Evolutionary conservation across 2,329 filamentous ascomycete species (phyloP), one percentile per base, ranked within the genome.

Genomic region (Aspergillus novoparasiticus): DNA sequence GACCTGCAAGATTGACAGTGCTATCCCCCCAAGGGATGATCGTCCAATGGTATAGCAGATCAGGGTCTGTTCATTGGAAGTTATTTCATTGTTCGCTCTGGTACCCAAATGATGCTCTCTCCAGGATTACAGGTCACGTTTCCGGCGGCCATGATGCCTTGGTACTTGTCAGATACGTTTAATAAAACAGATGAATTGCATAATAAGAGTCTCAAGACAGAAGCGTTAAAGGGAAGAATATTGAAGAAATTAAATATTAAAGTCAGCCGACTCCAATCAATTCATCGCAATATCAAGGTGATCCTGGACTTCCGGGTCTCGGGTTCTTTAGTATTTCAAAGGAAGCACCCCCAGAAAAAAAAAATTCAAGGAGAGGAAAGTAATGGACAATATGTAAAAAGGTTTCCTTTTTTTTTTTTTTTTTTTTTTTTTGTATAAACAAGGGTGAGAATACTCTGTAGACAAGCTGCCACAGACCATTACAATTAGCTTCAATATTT

Each of bases 11-110:
- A 65, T 64, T 66, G 64, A 66, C 53, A 66, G 60, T 66, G 58
- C 64, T 58, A 64, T 60, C 57, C 26, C 36, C 32, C 51, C 64
- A 61, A 68, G 64, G 61, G 60, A 67, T 65, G 65, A 67, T 66
- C 61, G 57, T 61, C 65, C 66, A 69, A 66, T 69, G 60, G 59
- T 56, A 64, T 23, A 23, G 55, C 43, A 57, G 54, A 54, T 58
- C 51, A 51, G 26, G 56, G 56, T 36, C 56, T 55, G 55, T 58
- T 61, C 55, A 36, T 55, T 36, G 51, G 16, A 39, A 55, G 30
- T 19, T 16, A 39, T 55, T 55, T 55, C 51, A 39, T 39, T 55
- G 50, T 57, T 30, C 34, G 26, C 39, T 54, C 59, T 55, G 32
- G 41, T 62, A 32, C 32, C 32, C 21, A 56, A 51, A 19, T 39